phyloP scores from a whole-genome alignment of 768 basidiomycete genomes.

The Chalciporus sphaerocephalus region DNA sequence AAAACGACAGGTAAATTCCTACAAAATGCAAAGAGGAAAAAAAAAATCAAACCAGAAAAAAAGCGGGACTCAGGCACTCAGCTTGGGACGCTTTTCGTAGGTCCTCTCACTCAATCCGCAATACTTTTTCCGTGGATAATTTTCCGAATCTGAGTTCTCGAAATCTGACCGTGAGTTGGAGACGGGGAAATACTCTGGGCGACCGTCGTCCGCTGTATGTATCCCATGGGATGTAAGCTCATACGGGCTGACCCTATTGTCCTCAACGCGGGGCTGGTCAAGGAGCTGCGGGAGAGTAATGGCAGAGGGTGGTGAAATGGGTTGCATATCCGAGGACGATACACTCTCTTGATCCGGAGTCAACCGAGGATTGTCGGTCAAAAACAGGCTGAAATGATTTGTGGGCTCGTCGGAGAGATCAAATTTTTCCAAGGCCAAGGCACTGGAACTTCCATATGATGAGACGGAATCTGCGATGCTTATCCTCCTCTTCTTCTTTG shows the following conservation, averaged over 20 bases:
- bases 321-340: constrained; percentile 33
- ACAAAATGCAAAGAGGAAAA: constrained; percentile 1
- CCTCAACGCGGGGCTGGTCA: constrained; percentile 18
- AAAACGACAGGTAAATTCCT: constrained; percentile 1
- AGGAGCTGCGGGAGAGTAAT: constrained; percentile 29
- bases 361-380: constrained; percentile 28
- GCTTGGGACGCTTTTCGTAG: constrained; percentile 25
- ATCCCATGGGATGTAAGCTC: constrained; percentile 23
- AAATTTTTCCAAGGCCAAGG: constrained; percentile 15
- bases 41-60: constrained; percentile 7
- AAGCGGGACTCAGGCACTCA: constrained; percentile 23
- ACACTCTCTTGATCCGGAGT: constrained; percentile 33
- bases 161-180: constrained; percentile 35
- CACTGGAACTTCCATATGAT: constrained; percentile 30
- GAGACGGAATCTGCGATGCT: constrained; percentile 35
- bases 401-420: constrained; percentile 24
- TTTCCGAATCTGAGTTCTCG: constrained; percentile 27
- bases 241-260: constrained; percentile 25
- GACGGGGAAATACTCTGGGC: constrained; percentile 33
- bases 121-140: constrained; percentile 21
- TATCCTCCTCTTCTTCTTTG: constrained; percentile 34
- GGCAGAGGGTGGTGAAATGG: constrained; percentile 27
- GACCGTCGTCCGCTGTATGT: constrained; percentile 19
- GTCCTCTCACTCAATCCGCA: constrained; percentile 18
- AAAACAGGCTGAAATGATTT: constrained; percentile 16